Percentiles rank a stretch among this genome's conserved stretches.
phyloP scores from a whole-genome alignment of 163 green algal species.

The Scenedesmus sp. region DNA sequence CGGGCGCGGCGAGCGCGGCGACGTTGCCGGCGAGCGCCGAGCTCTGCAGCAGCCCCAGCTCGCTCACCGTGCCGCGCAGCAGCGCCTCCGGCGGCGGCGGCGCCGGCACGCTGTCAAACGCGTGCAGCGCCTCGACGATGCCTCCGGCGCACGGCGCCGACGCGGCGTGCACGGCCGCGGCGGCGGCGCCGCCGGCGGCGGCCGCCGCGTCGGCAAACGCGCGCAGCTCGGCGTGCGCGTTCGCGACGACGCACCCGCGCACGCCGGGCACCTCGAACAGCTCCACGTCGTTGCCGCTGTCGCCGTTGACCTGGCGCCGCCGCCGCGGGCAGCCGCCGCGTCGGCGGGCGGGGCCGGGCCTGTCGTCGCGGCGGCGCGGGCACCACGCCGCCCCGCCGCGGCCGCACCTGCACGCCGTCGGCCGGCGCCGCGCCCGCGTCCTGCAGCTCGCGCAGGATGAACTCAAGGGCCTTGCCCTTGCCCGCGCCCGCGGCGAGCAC shows the following conservation, averaged over 20 bases:
- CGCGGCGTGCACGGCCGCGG: conserved; percentile 57
- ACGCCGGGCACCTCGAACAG: conserved; percentile 87
- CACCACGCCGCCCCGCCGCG: too few species aligned
- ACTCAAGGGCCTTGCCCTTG: conserved; percentile 68
- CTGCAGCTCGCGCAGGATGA: conserved; percentile 54
- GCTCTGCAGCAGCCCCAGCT: conserved; percentile 39
- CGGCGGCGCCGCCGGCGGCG: neutral
- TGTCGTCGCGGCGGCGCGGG: too few species aligned
- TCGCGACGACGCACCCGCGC: conserved; percentile 83
- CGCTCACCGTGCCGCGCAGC: conserved; percentile 20
- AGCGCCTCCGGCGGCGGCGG: neutral
- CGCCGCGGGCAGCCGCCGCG: too few species aligned
- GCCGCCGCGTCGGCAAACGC: conserved; percentile 51
- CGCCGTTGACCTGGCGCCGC: conserved; percentile 78
- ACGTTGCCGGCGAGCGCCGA: conserved; percentile 37
- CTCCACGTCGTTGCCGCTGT: conserved; percentile 96
- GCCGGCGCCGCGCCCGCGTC: conserved; percentile 31
- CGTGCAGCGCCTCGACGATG: conserved; percentile 86
- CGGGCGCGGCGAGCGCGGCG: conserved; percentile 8
- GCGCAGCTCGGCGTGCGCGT: conserved; percentile 82
- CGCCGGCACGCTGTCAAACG: conserved; percentile 69
- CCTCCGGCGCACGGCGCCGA: conserved; percentile 80
- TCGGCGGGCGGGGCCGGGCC: too few species aligned
- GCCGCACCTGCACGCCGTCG: conserved; percentile 55
- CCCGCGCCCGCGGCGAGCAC: conserved; percentile 74